Base-by-base conservation (phyloP, 169 alveolate species). In the Plasmodium blacklocki region DNA sequence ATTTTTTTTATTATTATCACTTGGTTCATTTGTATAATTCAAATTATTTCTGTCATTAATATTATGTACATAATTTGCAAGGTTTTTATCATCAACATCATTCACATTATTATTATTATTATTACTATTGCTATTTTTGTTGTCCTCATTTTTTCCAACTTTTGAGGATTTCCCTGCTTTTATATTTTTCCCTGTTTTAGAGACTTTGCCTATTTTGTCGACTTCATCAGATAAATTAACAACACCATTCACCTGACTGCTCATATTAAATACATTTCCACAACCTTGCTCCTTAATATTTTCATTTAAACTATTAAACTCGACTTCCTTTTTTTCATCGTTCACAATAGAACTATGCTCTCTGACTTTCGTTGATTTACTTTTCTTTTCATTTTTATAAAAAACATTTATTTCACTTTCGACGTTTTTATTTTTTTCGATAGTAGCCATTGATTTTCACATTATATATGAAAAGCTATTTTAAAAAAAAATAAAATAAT, bases 401-500 rank as follows among this genome's bases (percentile, higher is more conserved):
- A 67, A 6, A 59, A 15, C 29, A n/a, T 52, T 63, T 67, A 23
- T 80, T 45, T 54, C 90, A 29, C 49, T 52, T 26, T 80, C 80
- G 6, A 43, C 39, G 26, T 49, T 80, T 67, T 67, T 67, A 80
- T 62, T 54, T 67, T 80, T 80, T 66, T 80, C 90, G 49, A 66
- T 39, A 80, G 90, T 67, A 52, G 49, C 90, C 90, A 80, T 80
- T 80, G 70, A 80, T 66, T 80, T 80, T 67, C 90, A 80, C 58
- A 52, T 52, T 26, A 47, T 43, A 75, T 54, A 47, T 19, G 47
- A 15, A 21, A 62, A 62, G 47, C 45, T 4, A 32, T 32, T 32
- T 32, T 4, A 32, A 32, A 32, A 32, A 32, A 32, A 32, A 32
- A 32, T 32, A 32, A 32, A 32, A 32, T 32, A 32, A 4, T 26